Percentiles rank a stretch among this genome's conserved stretches.
phyloP scores from a whole-genome alignment of 192 early-diverging fungal genomes.

The Coemansia guatemalensis region DNA sequence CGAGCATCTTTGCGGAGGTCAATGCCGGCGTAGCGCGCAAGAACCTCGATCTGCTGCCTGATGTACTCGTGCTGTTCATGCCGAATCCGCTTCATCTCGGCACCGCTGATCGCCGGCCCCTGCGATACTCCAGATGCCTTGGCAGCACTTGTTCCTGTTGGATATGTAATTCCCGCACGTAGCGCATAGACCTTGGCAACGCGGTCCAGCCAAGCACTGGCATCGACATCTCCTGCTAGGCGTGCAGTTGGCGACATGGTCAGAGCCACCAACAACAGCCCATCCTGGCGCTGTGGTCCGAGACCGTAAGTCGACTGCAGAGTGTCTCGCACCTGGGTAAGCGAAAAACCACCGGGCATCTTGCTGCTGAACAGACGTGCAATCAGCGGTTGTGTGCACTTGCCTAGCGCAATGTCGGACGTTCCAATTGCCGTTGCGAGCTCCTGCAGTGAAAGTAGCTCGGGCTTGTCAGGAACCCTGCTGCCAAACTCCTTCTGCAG shows the following conservation, averaged over 20 bases:
- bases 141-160: slow-evolving; percentile 40
- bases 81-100: slow-evolving; percentile 79
- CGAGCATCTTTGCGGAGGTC: slow-evolving; percentile 75
- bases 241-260: slow-evolving; percentile 81
- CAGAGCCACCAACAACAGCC: slow-evolving; percentile 69
- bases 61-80: slow-evolving; percentile 69
- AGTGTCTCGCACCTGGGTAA: slow-evolving; percentile 69
- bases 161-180: slow-evolving; percentile 73
- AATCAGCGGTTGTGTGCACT: slow-evolving; percentile 86
- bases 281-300: slow-evolving; percentile 73
- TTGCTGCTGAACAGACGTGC: slow-evolving; percentile 80
- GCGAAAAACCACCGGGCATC: slow-evolving; percentile 90
- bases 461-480: slow-evolving; percentile 90
- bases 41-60: slow-evolving; percentile 77
- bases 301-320: slow-evolving; percentile 73
- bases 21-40: slow-evolving; percentile 73
- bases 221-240: slow-evolving; percentile 70
- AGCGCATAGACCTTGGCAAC: slow-evolving; percentile 71
- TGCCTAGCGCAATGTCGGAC: slow-evolving; percentile 75
- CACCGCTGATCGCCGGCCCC: slow-evolving; percentile 78
- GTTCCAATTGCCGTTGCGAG: slow-evolving; percentile 69
- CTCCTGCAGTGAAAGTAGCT: slow-evolving; percentile 80
- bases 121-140: slow-evolving; percentile 47
- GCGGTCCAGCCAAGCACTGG: slow-evolving; percentile 79
- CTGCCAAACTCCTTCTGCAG: slow-evolving; percentile 86